Percentiles rank a stretch among this genome's conserved stretches.
These are phyloP conservation scores for Candida nanaspora DNA, from an alignment of 805 yeast genomes.

Conservation along the genomic window DNA sequence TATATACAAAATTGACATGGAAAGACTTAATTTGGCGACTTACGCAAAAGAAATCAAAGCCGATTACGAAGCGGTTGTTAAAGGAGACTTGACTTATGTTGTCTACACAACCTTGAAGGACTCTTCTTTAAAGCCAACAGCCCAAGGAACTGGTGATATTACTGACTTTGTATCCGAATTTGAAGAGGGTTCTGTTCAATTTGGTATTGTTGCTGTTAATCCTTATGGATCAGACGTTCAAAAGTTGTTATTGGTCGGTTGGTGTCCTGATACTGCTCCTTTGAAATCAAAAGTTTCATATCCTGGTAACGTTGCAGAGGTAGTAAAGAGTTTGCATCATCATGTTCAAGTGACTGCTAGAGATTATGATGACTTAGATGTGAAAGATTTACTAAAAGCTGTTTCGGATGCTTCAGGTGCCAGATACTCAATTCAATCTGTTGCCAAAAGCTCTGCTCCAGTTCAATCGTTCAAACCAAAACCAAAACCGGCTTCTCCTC, in stretches of 20 bases:
- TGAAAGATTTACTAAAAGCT: constrained; percentile 63
- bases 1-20: constrained; percentile 28
- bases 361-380: constrained; percentile 82
- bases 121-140: constrained; percentile 38
- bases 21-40: constrained; percentile 52
- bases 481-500: constrained; percentile 32
- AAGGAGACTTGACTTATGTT: constrained; percentile 74
- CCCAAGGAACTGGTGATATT: constrained; percentile 58
- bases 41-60: constrained; percentile 70
- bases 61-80: constrained; percentile 71
- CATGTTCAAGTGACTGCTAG: constrained; percentile 98
- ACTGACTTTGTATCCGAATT: constrained; percentile 75
- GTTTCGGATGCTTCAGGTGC: constrained; percentile 95
- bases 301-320: constrained; percentile 71
- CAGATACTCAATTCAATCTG: constrained; percentile 64
- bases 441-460: constrained; percentile 13
- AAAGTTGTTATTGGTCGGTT: constrained; percentile 80
- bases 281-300: constrained; percentile 65
- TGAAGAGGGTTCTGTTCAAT: constrained; percentile 83
- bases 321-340: constrained; percentile 70
- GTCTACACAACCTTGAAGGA: constrained; percentile 69
- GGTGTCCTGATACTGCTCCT: constrained; percentile 98
- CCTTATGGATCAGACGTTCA: constrained; percentile 90
- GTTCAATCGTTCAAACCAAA: constrained; percentile 21
- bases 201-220: constrained; percentile 79